phyloP scores from a whole-genome alignment of 2,329 filamentous ascomycete species.

The Parafenestella ontariensis region DNA sequence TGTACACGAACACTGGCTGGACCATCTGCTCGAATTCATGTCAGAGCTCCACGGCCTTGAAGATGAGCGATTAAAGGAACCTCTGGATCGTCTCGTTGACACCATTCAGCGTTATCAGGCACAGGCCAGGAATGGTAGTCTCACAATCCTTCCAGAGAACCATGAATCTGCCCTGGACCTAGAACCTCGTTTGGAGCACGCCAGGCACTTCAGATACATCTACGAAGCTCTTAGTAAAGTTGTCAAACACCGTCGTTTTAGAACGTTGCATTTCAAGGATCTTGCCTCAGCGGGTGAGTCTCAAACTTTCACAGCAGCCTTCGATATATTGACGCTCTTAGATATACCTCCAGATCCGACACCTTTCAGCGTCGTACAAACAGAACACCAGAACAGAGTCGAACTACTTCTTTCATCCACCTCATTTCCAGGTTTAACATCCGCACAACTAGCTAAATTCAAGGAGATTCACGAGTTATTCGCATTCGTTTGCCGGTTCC shows the following conservation, averaged over 20 bases:
- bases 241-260: not conserved
- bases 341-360: not conserved
- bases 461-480: not conserved
- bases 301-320: not conserved
- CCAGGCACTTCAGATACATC: not conserved
- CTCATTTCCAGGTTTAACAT: slow-evolving; percentile 1
- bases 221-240: not conserved
- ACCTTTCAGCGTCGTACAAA: not conserved
- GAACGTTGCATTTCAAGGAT: not conserved
- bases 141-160: not conserved
- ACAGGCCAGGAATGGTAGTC: not conserved
- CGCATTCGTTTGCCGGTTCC: slow-evolving; percentile 9
- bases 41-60: not conserved
- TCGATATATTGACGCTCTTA: not conserved
- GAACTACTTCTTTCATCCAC: not conserved
- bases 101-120: not conserved
- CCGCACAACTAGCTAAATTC: not conserved
- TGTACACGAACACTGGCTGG: slow-evolving; percentile 3
- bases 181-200: not conserved
- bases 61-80: not conserved
- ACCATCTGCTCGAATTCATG: slow-evolving; percentile 4
- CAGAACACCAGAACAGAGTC: slow-evolving; percentile 1
- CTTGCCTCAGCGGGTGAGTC: not conserved
- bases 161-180: not conserved
- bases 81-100: not conserved